Base-by-base conservation (phyloP, 2,329 filamentous ascomycete genomes). In the Clarireedia paspali region DNA sequence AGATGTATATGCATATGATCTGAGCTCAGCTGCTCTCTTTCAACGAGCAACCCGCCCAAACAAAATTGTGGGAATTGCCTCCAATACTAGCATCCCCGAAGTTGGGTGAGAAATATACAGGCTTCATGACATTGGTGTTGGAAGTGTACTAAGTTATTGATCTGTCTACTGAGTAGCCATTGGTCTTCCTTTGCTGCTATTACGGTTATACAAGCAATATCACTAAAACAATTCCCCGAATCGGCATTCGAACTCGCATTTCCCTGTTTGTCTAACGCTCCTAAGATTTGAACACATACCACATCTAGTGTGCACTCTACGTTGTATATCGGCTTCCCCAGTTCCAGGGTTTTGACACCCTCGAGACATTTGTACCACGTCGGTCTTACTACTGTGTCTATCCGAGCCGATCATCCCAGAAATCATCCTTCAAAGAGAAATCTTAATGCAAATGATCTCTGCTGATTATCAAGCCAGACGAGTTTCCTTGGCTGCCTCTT, bases 311-410 rank as follows among this genome's bases (percentile, higher is more conserved):
- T 47, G 10, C 36, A 27, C 34, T 53, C 7, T 44, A 17, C 24
- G 49, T 47, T 47, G 15, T 24, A 12, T 24, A 30, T 26, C 42
- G 40, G 40, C 40, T 44, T 44, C 20, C 24, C 39, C 23, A 53
- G 27, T 24, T 23, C 20, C 36, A 4, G 38, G 26, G 17, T 24
- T 14, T 24, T n/a, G 5, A 36, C 38, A n/a, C 20, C 27, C 6
- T 26, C 17, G 30, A 53, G 30, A 39, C 23, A 39, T 14, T 47
- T 15, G 52, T 42, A 42, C 20, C 9, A 54, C 45, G 26, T 48
- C 52, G 52, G 52, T 34, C 24, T 4, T 54, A 42, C 52, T 54
- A 42, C 34, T 54, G 45, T 42, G 34, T 48, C 52, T 54, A 40
- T 30, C 52, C 45, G 52, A 54, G 45, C 52, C 52, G 52, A 53